Evolutionary conservation across 2,329 filamentous ascomycete genomes (phyloP), one percentile per base, ranked within the genome.

Genomic region (Pyrenophora seminiperda): DNA sequence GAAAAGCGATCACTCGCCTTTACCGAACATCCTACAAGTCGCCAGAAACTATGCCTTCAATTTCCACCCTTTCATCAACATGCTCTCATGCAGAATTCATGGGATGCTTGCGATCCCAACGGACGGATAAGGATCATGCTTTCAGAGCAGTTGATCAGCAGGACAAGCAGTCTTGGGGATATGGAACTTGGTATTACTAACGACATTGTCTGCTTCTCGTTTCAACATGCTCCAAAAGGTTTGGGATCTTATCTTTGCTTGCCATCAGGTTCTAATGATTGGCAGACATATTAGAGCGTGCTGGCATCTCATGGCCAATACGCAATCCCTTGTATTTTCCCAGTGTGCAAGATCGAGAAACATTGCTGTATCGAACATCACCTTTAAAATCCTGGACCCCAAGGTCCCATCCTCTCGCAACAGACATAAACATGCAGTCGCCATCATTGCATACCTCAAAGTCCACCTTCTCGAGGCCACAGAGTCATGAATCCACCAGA

Each of bases 171-270:
- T 29, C 54, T 59, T 22, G 62, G 63, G 5, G 59, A 62, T 6
- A 18, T 60, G 1, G 58, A 65, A 7, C 83, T 89, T 57, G 85
- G 90, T 61, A 78, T 84, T 32, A 76, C 89, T 54, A 88, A 87
- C 65, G 90, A 92, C 62, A 73, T 91, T 36, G 82, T 91, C 18
- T 82, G 83, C 11, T 94, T 96, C 71, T 87, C 90, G 1, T 96
- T 95, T 63, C 89, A 94, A 65, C 89, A 94, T 76, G 91, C 89
- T 27, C 90, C 91, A 1, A 74, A 89, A 46, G 81, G 90, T 93
- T 76, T 59, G 79, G 73, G 14, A 13, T 4, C 13, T 10, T 36
- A 20, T 15, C 15, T 5, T 3, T n/a, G 1, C 27, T 30, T 29
- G 7, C 20, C 31, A 22, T 18, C 4, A 2, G 15, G 17, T 27